A percentile compares a stretch with the other conserved stretches of the same genome.
phyloP scores from a whole-genome alignment of 1,284 basidiomycete genomes.

The Cutaneotrichosporon arboriforme region DNA sequence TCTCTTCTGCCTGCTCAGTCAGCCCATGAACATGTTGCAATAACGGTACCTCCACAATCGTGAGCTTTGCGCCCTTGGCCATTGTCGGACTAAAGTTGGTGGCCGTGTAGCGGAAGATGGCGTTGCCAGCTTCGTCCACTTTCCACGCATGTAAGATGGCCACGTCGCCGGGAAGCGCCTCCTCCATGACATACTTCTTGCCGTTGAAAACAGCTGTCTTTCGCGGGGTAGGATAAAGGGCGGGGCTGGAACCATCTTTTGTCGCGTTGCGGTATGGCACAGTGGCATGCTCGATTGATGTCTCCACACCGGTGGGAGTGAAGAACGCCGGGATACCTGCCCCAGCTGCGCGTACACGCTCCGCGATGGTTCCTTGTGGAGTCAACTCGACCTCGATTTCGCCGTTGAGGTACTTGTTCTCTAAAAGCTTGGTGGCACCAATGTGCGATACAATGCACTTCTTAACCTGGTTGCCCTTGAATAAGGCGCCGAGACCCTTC shows the following conservation, averaged over 20 bases:
- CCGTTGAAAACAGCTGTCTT: slow-evolving; percentile 73
- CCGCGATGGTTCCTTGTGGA: slow-evolving; percentile 65
- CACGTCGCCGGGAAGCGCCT: slow-evolving; percentile 73
- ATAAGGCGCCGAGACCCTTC: slow-evolving; percentile 57
- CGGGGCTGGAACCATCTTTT: slow-evolving; percentile 6
- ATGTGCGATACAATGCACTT: slow-evolving; percentile 88
- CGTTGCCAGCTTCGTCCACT: slow-evolving; percentile 77
- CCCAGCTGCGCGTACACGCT: slow-evolving; percentile 81
- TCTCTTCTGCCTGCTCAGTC: slow-evolving; percentile 71
- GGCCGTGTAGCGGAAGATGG: slow-evolving; percentile 73
- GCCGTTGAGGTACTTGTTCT: slow-evolving; percentile 65
- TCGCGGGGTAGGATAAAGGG: slow-evolving; percentile 54
- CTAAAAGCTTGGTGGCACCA: slow-evolving; percentile 53
- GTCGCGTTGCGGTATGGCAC: slow-evolving; percentile 65
- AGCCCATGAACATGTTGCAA: neutral
- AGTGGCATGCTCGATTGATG: slow-evolving; percentile 62
- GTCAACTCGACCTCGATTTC: slow-evolving; percentile 74
- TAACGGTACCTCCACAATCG: slow-evolving; percentile 63
- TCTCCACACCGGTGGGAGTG: slow-evolving; percentile 82
- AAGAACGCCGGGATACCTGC: slow-evolving; percentile 92
- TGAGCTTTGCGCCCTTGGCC: slow-evolving; percentile 79
- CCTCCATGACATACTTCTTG: slow-evolving; percentile 73
- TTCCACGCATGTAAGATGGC: slow-evolving; percentile 89
- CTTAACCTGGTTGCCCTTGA: slow-evolving; percentile 65
- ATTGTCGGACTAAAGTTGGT: slow-evolving; percentile 80